These are phyloP conservation scores for Starmerella tilneyi DNA, from an alignment of 805 yeast genomes.

Conservation along the genomic window DNA sequence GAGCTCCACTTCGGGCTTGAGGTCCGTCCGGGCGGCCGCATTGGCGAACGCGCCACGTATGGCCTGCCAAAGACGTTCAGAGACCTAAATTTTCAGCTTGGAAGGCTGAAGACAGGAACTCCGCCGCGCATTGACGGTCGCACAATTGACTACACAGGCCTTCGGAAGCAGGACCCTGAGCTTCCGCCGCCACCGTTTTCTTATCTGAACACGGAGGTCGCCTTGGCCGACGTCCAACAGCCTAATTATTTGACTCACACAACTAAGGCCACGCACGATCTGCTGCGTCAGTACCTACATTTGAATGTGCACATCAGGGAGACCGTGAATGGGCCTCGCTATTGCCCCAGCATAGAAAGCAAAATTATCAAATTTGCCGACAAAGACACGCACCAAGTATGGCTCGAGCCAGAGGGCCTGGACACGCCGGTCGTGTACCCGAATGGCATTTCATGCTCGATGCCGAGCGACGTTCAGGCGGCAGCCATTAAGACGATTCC, in stretches of 20 bases:
- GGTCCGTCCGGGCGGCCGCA: conserved; percentile 79
- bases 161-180: conserved; percentile 71
- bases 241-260: conserved; percentile 72
- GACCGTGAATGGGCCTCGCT: conserved; percentile 91
- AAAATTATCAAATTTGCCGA: conserved; percentile 73
- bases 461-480: conserved; percentile 88
- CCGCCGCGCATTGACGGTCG: conserved; percentile 77
- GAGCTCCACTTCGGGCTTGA: conserved; percentile 86
- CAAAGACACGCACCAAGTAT: conserved; percentile 65
- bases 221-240: conserved; percentile 47
- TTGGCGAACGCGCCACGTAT: conserved; percentile 84
- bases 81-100: conserved; percentile 70
- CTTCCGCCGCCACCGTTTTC: conserved; percentile 85
- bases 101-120: conserved; percentile 92
- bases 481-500: conserved; percentile 65
- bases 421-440: conserved; percentile 85
- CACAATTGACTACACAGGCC: conserved; percentile 56
- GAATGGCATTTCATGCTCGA: conserved; percentile 88
- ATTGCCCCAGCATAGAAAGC: conserved; percentile 93
- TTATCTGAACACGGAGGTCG: conserved; percentile 59
- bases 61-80: conserved; percentile 73
- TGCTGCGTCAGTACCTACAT: conserved; percentile 60
- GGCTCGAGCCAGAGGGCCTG: conserved; percentile 96
- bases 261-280: conserved; percentile 59
- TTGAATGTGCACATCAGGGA: conserved; percentile 84